Conservation (phyloP, 2,329 filamentous ascomycete genomes). For the Aschersonia sp. region DNA sequence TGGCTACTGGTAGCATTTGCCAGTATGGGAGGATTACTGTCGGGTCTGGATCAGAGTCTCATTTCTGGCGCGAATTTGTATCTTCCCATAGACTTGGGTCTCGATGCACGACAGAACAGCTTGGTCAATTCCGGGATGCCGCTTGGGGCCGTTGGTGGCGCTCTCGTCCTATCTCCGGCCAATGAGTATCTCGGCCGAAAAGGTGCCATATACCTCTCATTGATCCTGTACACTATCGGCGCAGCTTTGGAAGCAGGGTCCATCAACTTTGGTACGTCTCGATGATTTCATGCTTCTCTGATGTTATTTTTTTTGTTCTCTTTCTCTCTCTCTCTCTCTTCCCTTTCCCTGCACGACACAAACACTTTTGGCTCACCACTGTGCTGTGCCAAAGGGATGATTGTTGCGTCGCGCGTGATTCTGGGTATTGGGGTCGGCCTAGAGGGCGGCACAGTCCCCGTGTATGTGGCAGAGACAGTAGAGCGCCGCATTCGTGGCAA, state of each 20-base stretch:
- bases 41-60: constrained; percentile 57
- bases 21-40: constrained; percentile 61
- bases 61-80: constrained; percentile 59
- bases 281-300: neutral
- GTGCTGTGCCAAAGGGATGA: constrained; percentile 36
- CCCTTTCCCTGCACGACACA: neutral
- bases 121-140: constrained; percentile 59
- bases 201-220: constrained; percentile 55
- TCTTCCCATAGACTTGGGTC: constrained; percentile 41
- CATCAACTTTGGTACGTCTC: constrained; percentile 39
- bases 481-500: constrained; percentile 54
- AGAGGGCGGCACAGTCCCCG: constrained; percentile 59
- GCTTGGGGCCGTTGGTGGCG: constrained; percentile 55
- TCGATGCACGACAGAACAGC: constrained; percentile 42
- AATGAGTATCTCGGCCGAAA: constrained; percentile 56
- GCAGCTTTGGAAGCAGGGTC: constrained; percentile 53
- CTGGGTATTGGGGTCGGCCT: constrained; percentile 58
- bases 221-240: constrained; percentile 55
- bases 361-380: neutral
- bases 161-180: constrained; percentile 47
- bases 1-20: constrained; percentile 55
- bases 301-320: no score
- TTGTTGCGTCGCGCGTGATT: constrained; percentile 51
- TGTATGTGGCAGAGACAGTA: constrained; percentile 62
- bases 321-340: no score